Conservation (phyloP, 2,329 filamentous ascomycete species). For the Trichoderma afroharzianum region DNA sequence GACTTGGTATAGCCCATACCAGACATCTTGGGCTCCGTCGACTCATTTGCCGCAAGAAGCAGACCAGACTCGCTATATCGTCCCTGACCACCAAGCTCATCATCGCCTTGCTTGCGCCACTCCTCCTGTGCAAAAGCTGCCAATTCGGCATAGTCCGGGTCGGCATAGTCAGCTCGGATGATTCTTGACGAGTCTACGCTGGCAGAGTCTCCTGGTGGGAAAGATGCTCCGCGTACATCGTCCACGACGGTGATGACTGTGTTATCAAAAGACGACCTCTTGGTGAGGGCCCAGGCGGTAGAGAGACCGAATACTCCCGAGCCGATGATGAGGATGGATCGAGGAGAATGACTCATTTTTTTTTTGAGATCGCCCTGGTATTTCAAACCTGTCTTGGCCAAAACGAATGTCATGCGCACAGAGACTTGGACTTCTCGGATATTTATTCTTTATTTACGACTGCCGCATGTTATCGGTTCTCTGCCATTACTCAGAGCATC, state of each 20-base stretch:
- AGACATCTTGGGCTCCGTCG: constrained; percentile 34
- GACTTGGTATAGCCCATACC: constrained; percentile 56
- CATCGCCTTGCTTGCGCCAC: constrained; percentile 60
- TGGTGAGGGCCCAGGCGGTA: constrained; percentile 65
- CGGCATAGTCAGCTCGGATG: constrained; percentile 73
- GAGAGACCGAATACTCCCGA: constrained; percentile 61
- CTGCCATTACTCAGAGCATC: neutral
- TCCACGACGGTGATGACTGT: constrained; percentile 59
- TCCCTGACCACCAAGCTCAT: constrained; percentile 57
- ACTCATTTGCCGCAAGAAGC: constrained; percentile 56
- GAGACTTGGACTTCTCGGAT: neutral
- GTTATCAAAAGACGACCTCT: constrained; percentile 52
- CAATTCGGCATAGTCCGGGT: constrained; percentile 70
- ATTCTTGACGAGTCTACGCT: constrained; percentile 63
- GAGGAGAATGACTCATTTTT: constrained; percentile 34
- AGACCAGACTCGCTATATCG: constrained; percentile 70
- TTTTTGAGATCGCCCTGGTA: constrained; percentile 14
- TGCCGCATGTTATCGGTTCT: neutral
- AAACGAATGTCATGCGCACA: neutral
- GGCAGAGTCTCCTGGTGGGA: constrained; percentile 57
- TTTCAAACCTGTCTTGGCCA: neutral
- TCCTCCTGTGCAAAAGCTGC: constrained; percentile 65
- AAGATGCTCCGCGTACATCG: constrained; percentile 48
- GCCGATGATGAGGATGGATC: constrained; percentile 64
- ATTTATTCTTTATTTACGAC: neutral